Conservation (phyloP, 768 basidiomycete species). For the Pholiota conissans region DNA sequence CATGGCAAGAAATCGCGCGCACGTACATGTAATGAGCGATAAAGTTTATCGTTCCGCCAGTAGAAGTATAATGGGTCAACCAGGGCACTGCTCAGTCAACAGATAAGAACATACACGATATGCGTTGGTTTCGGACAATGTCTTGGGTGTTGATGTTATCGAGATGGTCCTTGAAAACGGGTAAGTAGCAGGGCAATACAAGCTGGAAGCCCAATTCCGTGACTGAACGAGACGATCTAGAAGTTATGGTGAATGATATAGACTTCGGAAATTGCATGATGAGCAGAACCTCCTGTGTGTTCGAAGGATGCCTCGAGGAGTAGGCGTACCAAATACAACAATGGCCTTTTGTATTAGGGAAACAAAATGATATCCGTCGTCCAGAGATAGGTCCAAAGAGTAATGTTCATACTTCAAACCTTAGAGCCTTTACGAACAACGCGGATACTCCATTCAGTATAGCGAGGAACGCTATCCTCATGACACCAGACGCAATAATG, state of each 20-base stretch:
- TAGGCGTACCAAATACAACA: background rate
- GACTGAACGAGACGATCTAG: background rate
- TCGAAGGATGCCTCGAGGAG: background rate
- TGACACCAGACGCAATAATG: background rate
- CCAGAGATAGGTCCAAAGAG: background rate
- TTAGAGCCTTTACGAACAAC: background rate
- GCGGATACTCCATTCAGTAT: background rate
- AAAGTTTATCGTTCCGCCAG: background rate
- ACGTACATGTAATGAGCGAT: conserved; percentile 1
- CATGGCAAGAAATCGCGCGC: background rate
- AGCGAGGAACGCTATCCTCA: background rate
- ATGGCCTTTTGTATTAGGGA: background rate
- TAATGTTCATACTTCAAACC: conserved; percentile 3
- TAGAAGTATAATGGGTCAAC: background rate
- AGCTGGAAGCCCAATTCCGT: background rate
- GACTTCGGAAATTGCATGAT: background rate
- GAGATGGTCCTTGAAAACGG: background rate
- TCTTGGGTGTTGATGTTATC: background rate
- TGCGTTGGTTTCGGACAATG: background rate
- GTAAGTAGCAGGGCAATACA: background rate
- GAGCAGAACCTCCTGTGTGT: background rate
- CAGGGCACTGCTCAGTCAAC: background rate
- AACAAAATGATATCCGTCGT: conserved; percentile 1
- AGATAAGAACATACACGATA: background rate
- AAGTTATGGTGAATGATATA: background rate